Percentiles rank a stretch among this genome's conserved stretches.
Conservation (phyloP, 2,329 filamentous ascomycete species). For the Sarocladium brachiariae region DNA sequence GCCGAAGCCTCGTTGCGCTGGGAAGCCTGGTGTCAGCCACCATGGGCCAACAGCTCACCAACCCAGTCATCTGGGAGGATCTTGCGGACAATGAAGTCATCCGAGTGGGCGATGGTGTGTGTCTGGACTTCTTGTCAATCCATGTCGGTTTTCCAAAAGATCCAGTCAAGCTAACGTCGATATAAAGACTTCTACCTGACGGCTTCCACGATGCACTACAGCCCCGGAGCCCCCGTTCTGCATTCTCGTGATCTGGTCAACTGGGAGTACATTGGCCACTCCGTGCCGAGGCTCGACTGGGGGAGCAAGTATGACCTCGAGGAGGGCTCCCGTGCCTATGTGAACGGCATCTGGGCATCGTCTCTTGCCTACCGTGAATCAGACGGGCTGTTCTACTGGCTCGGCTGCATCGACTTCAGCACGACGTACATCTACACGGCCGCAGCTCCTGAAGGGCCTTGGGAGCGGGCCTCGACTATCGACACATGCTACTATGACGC, state of each 20-base stretch:
- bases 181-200: conserved; percentile 48
- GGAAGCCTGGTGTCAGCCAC: too few species aligned
- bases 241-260: conserved; percentile 48
- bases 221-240: conserved; percentile 48
- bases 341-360: conserved; percentile 50
- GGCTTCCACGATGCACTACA: conserved; percentile 50
- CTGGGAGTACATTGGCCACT: conserved; percentile 40
- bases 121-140: not conserved
- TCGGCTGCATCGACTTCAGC: conserved; percentile 43
- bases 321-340: conserved; percentile 34
- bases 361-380: conserved; percentile 44
- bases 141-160: too few species aligned
- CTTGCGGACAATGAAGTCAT: conserved; percentile 46
- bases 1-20: too few species aligned
- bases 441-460: conserved; percentile 24
- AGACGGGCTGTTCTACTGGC: conserved; percentile 47
- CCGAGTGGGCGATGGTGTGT: not conserved
- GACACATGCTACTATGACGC: conserved; percentile 48
- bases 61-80: conserved; percentile 50
- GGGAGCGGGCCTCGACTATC: conserved; percentile 15
- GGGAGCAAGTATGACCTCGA: conserved; percentile 41
- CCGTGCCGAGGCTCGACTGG: conserved; percentile 38
- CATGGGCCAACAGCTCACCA: conserved; percentile 17
- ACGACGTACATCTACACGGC: conserved; percentile 47
- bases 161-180: conserved; percentile 38